These are phyloP conservation scores for Stropharia rugosoannulata DNA, from an alignment of 768 basidiomycete genomes.

Conservation along the genomic window DNA sequence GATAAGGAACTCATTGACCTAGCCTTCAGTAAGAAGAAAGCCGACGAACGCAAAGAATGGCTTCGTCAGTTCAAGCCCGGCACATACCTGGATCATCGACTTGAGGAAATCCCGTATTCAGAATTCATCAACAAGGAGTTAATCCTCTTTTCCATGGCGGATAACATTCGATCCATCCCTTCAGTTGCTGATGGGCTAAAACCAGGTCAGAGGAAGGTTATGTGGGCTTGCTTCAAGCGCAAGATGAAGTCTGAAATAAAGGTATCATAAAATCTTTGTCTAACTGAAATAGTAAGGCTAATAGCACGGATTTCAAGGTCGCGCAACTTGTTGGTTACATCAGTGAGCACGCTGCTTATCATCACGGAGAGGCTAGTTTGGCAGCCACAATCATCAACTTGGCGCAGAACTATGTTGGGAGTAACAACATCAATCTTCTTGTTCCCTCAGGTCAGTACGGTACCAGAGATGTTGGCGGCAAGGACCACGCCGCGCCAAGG, in stretches of 20 bases:
- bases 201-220: slow-evolving; percentile 95
- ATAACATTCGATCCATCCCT: slow-evolving; percentile 97
- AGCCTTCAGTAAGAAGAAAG: slow-evolving; percentile 99
- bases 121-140: slow-evolving; percentile 99
- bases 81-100: slow-evolving; percentile 88
- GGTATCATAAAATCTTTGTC: slow-evolving; percentile 34
- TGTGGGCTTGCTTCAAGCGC: slow-evolving; percentile 95
- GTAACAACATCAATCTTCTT: slow-evolving; percentile 92
- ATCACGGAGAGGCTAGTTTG: slow-evolving; percentile 92
- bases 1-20: slow-evolving; percentile 92
- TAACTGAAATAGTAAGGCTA: not conserved
- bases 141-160: slow-evolving; percentile 99
- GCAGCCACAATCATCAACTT: slow-evolving; percentile 88
- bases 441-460: slow-evolving; percentile 93
- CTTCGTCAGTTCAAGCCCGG: slow-evolving; percentile 94
- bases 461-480: slow-evolving; percentile 90
- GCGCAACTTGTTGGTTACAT: slow-evolving; percentile 96
- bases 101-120: slow-evolving; percentile 80
- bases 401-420: slow-evolving; percentile 93
- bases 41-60: slow-evolving; percentile 99
- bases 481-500: slow-evolving; percentile 95
- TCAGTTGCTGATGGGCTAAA: slow-evolving; percentile 93
- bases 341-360: slow-evolving; percentile 91
- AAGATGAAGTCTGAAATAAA: slow-evolving; percentile 93
- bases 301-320: slow-evolving; percentile 46